Evolutionary conservation across 352 stramenopile species (phyloP).

Genomic region (Phytophthora parvispora): DNA sequence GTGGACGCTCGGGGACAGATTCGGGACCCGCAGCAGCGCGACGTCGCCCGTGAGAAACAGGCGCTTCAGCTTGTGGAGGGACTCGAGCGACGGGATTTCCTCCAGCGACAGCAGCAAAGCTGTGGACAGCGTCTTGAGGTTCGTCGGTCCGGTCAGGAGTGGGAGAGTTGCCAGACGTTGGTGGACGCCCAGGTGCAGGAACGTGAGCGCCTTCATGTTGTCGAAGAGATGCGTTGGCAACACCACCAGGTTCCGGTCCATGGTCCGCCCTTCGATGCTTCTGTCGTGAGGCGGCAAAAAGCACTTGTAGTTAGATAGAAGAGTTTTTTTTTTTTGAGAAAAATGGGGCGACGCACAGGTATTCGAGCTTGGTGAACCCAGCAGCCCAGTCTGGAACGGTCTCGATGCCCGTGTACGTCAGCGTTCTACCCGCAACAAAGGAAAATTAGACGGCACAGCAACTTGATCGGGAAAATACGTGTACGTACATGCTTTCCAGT

Average conservation of each 20-base stretch:
- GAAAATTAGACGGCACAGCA: not conserved
- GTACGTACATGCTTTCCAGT: conserved; percentile 26
- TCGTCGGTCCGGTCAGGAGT: conserved; percentile 10
- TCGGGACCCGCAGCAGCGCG: conserved; percentile 2
- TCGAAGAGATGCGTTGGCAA: conserved; percentile 33
- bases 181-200: conserved; percentile 36
- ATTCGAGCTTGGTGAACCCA: conserved; percentile 27
- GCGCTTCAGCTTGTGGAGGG: conserved; percentile 8
- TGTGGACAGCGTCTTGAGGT: conserved; percentile 32
- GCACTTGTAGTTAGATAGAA: not conserved
- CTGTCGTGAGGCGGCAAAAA: not conserved
- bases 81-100: conserved; percentile 17
- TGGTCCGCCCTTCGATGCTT: conserved; percentile 28
- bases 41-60: not conserved
- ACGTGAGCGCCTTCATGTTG: conserved; percentile 29
- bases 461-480: not conserved
- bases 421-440: not conserved
- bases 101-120: conserved; percentile 8
- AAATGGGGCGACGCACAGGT: conserved; percentile 19
- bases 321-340: not conserved
- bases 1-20: not conserved
- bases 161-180: conserved; percentile 16
- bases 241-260: conserved; percentile 17
- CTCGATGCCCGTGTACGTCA: conserved; percentile 31
- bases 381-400: conserved; percentile 20